These are phyloP conservation scores for Gastrolobium bilobum DNA, from an alignment of 306 rosid species.

Conservation along the genomic window DNA sequence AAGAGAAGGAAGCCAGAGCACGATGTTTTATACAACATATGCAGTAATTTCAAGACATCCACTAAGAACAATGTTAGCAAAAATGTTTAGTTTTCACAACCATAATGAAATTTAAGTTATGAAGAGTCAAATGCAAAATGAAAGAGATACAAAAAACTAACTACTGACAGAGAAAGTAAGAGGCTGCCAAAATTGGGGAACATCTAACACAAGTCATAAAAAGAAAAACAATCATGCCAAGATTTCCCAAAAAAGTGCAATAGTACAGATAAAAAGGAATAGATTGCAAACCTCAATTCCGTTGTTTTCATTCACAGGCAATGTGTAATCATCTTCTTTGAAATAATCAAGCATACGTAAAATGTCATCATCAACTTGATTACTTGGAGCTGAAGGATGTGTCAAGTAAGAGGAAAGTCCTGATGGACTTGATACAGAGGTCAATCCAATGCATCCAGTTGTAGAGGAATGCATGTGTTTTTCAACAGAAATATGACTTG, in stretches of 20 bases:
- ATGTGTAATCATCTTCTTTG: slow-evolving; percentile 38
- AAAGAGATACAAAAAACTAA: slow-evolving; percentile 9
- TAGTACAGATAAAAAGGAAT: neutral
- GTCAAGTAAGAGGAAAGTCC: slow-evolving; percentile 42
- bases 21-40: neutral
- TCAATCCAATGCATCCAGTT: slow-evolving; percentile 37
- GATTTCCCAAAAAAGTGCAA: neutral
- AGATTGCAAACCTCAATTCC: slow-evolving; percentile 56
- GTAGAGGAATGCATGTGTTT: slow-evolving; percentile 43
- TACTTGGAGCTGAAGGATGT: slow-evolving; percentile 41
- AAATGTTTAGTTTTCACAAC: neutral
- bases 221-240: neutral
- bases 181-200: slow-evolving; percentile 7
- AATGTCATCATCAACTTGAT: slow-evolving; percentile 49
- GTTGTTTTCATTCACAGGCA: slow-evolving; percentile 25
- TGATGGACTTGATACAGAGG: slow-evolving; percentile 56
- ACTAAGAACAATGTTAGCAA: slow-evolving; percentile 11
- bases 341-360: slow-evolving; percentile 35
- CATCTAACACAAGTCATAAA: neutral
- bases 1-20: slow-evolving; percentile 16
- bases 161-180: neutral
- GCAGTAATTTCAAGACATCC: slow-evolving; percentile 7
- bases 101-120: neutral
- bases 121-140: neutral
- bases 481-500: slow-evolving; percentile 38